Evolutionary conservation across 495 filamentous ascomycete genomes (phyloP), one percentile per base, ranked within the genome.

Genomic region (Pyronema domesticum): DNA sequence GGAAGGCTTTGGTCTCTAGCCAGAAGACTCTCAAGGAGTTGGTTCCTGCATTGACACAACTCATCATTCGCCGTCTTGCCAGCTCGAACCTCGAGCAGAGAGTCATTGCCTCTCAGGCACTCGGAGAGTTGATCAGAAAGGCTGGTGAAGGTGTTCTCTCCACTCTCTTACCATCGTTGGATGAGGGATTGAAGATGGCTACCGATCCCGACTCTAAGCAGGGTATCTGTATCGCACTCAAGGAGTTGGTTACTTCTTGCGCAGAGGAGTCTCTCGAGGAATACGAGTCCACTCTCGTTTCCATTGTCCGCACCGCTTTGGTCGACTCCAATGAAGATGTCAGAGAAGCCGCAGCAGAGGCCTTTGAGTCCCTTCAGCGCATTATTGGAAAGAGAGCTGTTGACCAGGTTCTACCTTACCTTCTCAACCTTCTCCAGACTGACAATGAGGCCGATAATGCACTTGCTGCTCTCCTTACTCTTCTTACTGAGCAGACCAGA

Each of bases 51-150:
- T 78, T 98, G 40, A 93, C 86, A 6, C 87, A 94, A 67, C 77
- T 96, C 58, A 81, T 98, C 58, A 96, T 96, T 67, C 81, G 88
- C 52, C 84, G 91, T 37, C 80, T 98, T 37, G 91, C 86, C 52
- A 95, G 86, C 59, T 83, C 88, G 3, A 96, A 95, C 63, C 85
- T 94, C 82, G 91, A 98, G 68, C 91, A 96, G 67, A 95, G 94
- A 70, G 82, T 93, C 56, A 98, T 98, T 71, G 93, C 91, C 47
- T 88, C 89, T 61, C 96, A 96, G 66, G 87, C 91, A 9, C 74
- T 98, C 48, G 93, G 91, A 59, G 91, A 98, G 64, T 74, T 98
- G 30, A 96, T 98, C 60, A 79, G 91, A 57, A 98, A 94, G 69
- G 89, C 89, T 60, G 91, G 91, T 52, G 91, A 96, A 63, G 83